Conservation (phyloP, 1,284 basidiomycete species). For the Xerocomus minutiporus region DNA sequence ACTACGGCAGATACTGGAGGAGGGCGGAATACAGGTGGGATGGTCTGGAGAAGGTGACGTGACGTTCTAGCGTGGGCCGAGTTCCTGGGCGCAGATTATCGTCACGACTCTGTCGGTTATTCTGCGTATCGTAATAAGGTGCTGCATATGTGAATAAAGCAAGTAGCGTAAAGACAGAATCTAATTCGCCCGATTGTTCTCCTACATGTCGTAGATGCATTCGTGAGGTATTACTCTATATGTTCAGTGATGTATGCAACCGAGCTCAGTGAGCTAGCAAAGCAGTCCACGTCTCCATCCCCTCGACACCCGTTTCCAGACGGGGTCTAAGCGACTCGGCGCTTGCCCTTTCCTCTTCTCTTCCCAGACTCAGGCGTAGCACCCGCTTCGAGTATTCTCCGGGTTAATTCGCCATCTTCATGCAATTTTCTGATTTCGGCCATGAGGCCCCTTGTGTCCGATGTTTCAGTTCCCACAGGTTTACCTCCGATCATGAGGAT, state of each 20-base stretch:
- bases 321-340: conserved; percentile 4
- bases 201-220: too few relatives aligned
- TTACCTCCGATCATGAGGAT: conserved; percentile 68
- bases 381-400: conserved; percentile 52
- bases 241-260: too few relatives aligned
- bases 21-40: conserved; percentile 15
- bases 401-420: conserved; percentile 49
- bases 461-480: conserved; percentile 44
- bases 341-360: conserved; percentile 43
- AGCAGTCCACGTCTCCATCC: too few relatives aligned
- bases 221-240: too few relatives aligned
- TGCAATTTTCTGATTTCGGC: conserved; percentile 52
- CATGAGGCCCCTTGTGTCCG: conserved; percentile 39
- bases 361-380: conserved; percentile 52
- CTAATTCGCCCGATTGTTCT: too few relatives aligned
- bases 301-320: conserved; percentile 4
- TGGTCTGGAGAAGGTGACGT: conserved; percentile 1
- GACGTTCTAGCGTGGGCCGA: background rate
- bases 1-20: conserved; percentile 8
- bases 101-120: background rate
- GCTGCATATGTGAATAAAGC: too few relatives aligned
- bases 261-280: too few relatives aligned
- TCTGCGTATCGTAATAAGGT: too few relatives aligned
- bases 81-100: background rate
- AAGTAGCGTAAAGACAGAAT: too few relatives aligned